A percentile compares a stretch with the other conserved stretches of the same genome.
Conservation (phyloP, 257 asterid genomes). For the Coffea canephora region DNA sequence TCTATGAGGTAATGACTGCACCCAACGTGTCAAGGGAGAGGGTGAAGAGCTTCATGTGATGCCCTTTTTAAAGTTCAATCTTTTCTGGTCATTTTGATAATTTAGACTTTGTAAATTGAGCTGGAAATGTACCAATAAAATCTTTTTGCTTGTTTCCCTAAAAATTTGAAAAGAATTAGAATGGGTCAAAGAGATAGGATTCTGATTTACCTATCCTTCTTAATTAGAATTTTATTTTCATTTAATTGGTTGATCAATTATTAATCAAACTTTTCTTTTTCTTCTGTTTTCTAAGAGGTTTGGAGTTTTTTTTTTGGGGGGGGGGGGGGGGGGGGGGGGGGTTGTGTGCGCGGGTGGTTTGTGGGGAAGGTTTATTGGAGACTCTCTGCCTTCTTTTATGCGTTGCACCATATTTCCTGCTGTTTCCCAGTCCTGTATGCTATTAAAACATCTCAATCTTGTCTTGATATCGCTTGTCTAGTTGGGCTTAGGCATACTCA, state of each 20-base stretch:
- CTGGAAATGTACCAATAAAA: neutral
- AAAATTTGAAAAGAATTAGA: neutral
- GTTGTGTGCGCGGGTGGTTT: too few species aligned
- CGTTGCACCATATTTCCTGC: too few species aligned
- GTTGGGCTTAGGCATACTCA: neutral
- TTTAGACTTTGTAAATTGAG: neutral
- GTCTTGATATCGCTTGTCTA: neutral
- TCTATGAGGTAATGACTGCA: neutral
- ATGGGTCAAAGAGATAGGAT: neutral
- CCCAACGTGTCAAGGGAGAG: neutral
- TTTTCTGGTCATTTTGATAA: neutral
- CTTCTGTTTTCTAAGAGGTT: too few species aligned
- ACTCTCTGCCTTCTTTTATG: too few species aligned
- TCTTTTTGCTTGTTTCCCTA: neutral
- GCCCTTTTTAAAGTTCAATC: neutral
- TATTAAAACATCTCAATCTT: neutral
- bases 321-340: too few species aligned
- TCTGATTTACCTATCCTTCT: neutral
- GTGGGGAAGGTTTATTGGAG: too few species aligned
- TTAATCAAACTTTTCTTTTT: too few species aligned
- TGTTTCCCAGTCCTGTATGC: too few species aligned
- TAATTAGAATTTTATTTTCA: too few species aligned
- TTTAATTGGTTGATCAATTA: too few species aligned
- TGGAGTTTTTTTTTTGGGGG: too few species aligned
- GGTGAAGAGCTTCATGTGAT: neutral